Percentiles rank a stretch among this genome's conserved stretches.
Evolutionary conservation across 208 protist species (phyloP).

Genomic region (Porcisia hertigi): DNA sequence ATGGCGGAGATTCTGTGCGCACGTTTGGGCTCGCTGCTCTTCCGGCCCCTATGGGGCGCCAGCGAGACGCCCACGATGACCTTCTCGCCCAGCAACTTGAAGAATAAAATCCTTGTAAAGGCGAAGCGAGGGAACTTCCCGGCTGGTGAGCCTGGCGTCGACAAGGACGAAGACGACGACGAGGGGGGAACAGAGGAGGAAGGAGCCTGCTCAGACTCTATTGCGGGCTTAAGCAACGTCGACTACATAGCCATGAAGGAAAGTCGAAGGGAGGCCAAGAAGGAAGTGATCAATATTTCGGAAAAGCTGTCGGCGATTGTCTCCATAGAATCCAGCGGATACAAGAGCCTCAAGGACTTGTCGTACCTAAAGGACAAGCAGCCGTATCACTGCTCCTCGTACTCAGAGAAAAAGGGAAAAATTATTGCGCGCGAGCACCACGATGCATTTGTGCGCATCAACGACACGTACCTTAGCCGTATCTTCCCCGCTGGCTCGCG

Average conservation of each 20-base stretch:
- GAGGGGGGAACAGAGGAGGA: no score
- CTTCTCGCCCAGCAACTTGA: conserved; percentile 60
- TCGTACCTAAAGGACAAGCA: conserved; percentile 52
- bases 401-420: conserved; percentile 67
- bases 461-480: conserved; percentile 76
- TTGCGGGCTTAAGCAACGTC: conserved; percentile 15
- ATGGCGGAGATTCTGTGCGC: conserved; percentile 73
- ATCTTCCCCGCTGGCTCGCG: conserved; percentile 93
- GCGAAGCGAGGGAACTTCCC: conserved; percentile 38
- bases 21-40: conserved; percentile 58
- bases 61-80: conserved; percentile 36
- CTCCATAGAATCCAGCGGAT: conserved; percentile 66
- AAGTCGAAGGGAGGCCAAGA: conserved; percentile 21
- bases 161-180: conserved; percentile 42
- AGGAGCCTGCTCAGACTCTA: conserved; percentile 5
- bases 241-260: conserved; percentile 30
- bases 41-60: conserved; percentile 42
- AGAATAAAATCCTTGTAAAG: conserved; percentile 70
- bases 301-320: conserved; percentile 53
- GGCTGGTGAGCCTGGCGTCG: conserved; percentile 29
- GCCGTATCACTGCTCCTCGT: conserved; percentile 68
- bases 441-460: conserved; percentile 51
- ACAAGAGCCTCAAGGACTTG: conserved; percentile 60
- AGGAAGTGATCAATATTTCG: conserved; percentile 30
- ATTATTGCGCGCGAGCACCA: conserved; percentile 35